Evolutionary conservation across 225 moss, liverwort and hornwort genomes (phyloP).

Genomic region (Climacium dendroides): DNA sequence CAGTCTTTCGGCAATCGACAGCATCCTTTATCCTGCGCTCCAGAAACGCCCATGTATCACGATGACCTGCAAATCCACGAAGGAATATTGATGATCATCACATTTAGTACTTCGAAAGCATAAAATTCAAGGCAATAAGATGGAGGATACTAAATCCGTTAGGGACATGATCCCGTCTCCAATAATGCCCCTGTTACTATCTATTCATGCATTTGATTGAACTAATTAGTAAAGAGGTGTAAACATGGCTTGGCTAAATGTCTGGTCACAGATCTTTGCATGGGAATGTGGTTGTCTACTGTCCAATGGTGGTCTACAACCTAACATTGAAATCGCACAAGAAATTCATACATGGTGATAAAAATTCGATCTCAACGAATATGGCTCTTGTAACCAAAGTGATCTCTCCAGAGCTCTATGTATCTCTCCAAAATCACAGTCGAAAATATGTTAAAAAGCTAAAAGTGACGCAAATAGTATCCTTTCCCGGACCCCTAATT

Average conservation of each 20-base stretch:
- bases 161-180: background rate
- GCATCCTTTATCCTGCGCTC: constrained; percentile 71
- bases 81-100: background rate
- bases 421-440: background rate
- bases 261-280: background rate
- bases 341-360: background rate
- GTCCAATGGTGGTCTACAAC: background rate
- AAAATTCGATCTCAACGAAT: background rate
- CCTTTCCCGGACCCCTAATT: background rate
- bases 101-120: background rate
- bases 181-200: background rate
- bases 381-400: background rate
- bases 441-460: background rate
- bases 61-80: constrained; percentile 22
- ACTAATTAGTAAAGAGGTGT: background rate
- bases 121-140: background rate
- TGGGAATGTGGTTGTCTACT: background rate
- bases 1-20: constrained; percentile 71
- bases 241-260: background rate
- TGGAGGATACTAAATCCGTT: background rate
- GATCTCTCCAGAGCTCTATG: background rate
- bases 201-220: background rate
- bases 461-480: background rate
- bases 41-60: constrained; percentile 59
- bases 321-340: background rate